Percentiles rank a stretch among this genome's conserved stretches.
Evolutionary conservation across 345 rosid genomes (phyloP).

Genomic region (Rhodamnia rubescens): DNA sequence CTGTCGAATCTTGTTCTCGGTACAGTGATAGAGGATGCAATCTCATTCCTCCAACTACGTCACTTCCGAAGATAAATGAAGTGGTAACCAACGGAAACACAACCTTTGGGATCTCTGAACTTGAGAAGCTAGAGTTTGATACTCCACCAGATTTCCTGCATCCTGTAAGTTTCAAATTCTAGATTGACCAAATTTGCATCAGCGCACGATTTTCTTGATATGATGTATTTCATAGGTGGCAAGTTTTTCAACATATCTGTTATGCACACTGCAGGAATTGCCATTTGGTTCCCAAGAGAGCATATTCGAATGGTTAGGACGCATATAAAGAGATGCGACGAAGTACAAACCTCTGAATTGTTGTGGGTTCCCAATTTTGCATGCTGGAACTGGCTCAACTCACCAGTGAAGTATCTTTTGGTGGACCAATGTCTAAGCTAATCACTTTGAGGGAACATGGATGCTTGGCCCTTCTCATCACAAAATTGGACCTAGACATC

Average conservation of each 20-base stretch:
- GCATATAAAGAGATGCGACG: conserved; percentile 18
- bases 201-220: neutral
- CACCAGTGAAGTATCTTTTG: neutral
- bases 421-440: neutral
- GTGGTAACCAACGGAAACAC: conserved; percentile 4
- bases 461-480: neutral
- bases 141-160: conserved; percentile 59
- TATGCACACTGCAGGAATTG: conserved; percentile 23
- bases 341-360: neutral
- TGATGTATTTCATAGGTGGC: neutral
- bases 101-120: conserved; percentile 41
- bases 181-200: neutral
- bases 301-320: conserved; percentile 52
- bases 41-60: conserved; percentile 4
- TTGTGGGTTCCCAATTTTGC: neutral
- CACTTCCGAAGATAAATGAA: neutral
- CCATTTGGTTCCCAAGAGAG: conserved; percentile 75
- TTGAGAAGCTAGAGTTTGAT: conserved; percentile 62
- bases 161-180: conserved; percentile 31
- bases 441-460: neutral
- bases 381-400: neutral
- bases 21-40: conserved; percentile 16
- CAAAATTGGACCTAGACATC: neutral
- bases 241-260: neutral
- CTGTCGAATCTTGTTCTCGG: conserved; percentile 20